Evolutionary conservation across 305 asterid species (phyloP).

Genomic region (Caryopteris hybrid): DNA sequence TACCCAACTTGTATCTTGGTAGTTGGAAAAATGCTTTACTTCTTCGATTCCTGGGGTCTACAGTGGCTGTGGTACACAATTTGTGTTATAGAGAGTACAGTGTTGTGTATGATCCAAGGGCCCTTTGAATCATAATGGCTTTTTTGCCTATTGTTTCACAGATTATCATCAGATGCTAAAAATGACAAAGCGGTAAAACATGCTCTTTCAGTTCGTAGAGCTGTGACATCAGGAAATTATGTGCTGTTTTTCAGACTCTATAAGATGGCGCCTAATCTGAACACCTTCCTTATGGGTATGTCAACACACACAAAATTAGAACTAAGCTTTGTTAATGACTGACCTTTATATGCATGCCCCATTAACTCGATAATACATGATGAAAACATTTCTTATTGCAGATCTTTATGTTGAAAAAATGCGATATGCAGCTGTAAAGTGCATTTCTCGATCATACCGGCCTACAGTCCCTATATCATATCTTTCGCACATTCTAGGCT

Average conservation of each 20-base stretch:
- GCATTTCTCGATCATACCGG: slow-evolving; percentile 93
- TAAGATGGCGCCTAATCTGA: slow-evolving; percentile 83
- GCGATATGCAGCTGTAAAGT: slow-evolving; percentile 92
- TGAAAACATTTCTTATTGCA: slow-evolving; percentile 31
- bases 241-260: slow-evolving; percentile 85
- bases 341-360: not conserved
- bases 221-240: slow-evolving; percentile 91
- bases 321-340: not conserved
- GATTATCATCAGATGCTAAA: slow-evolving; percentile 71
- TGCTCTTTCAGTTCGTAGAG: slow-evolving; percentile 91
- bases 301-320: not conserved
- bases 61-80: slow-evolving; percentile 6
- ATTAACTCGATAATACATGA: not conserved
- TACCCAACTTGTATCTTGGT: not conserved
- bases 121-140: not conserved
- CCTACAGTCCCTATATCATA: slow-evolving; percentile 85
- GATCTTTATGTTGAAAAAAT: slow-evolving; percentile 96
- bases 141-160: slow-evolving; percentile 29
- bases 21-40: not conserved
- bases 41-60: not conserved
- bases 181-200: slow-evolving; percentile 72
- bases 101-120: not conserved
- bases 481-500: slow-evolving; percentile 78
- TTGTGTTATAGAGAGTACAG: not conserved
- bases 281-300: slow-evolving; percentile 89